Evolutionary conservation across 371 early-diverging fungal species (phyloP).

Genomic region (Entomophthora muscae): DNA sequence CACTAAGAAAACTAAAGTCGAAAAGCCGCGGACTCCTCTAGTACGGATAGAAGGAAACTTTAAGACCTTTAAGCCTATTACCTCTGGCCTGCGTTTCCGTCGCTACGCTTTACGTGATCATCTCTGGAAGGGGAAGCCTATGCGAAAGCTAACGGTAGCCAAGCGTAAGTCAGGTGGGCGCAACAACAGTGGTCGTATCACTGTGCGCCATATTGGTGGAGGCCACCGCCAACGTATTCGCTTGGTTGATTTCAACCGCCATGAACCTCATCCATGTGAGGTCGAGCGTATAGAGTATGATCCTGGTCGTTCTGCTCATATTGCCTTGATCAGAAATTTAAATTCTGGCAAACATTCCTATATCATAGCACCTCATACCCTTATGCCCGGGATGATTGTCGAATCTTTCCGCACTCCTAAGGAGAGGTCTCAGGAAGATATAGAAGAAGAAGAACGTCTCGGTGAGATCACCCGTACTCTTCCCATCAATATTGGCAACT

Average conservation of each 20-base stretch:
- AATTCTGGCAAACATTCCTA: constrained; percentile 48
- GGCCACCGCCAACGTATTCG: constrained; percentile 84
- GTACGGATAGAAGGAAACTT: constrained; percentile 33
- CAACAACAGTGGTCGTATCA: constrained; percentile 80
- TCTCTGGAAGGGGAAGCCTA: constrained; percentile 78
- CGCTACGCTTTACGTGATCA: constrained; percentile 74
- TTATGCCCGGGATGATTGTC: constrained; percentile 38
- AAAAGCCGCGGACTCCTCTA: constrained; percentile 5
- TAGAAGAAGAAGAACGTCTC: constrained; percentile 11
- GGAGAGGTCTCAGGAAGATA: constrained; percentile 9
- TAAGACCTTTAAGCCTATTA: constrained; percentile 81
- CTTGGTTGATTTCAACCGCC: constrained; percentile 71
- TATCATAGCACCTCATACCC: constrained; percentile 35
- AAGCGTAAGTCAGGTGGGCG: constrained; percentile 75
- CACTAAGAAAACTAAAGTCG: background rate
- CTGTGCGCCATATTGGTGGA: constrained; percentile 87
- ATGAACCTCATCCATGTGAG: constrained; percentile 49
- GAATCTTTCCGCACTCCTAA: constrained; percentile 28
- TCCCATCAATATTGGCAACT: constrained; percentile 72
- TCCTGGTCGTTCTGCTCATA: constrained; percentile 85
- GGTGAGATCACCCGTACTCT: constrained; percentile 41
- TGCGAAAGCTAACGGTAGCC: constrained; percentile 59
- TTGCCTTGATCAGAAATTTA: constrained; percentile 67
- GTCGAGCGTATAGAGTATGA: constrained; percentile 89
- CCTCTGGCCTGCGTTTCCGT: constrained; percentile 76